A percentile compares a stretch with the other conserved stretches of the same genome.
These are phyloP conservation scores for Cyberlindnera veronae DNA, from an alignment of 805 yeast species.

Conservation along the genomic window DNA sequence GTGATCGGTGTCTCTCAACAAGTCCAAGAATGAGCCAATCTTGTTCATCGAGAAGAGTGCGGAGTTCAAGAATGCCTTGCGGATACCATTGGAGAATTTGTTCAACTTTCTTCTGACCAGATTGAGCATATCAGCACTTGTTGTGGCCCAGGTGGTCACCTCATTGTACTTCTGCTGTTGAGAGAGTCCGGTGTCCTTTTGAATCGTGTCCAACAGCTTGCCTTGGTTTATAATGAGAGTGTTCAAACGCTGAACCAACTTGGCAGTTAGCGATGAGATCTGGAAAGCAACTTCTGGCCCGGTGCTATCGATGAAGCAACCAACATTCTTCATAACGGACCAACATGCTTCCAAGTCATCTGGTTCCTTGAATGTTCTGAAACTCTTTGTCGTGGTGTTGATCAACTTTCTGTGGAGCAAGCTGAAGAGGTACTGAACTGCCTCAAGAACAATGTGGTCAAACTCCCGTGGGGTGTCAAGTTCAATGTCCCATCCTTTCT, in stretches of 20 bases:
- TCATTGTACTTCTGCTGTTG: slow-evolving; percentile 31
- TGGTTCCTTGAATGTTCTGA: slow-evolving; percentile 85
- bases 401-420: slow-evolving; percentile 73
- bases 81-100: slow-evolving; percentile 67
- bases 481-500: slow-evolving; percentile 64
- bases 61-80: slow-evolving; percentile 72
- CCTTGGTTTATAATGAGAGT: slow-evolving; percentile 71
- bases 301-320: slow-evolving; percentile 75
- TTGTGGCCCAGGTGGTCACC: slow-evolving; percentile 39
- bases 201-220: slow-evolving; percentile 51
- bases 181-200: slow-evolving; percentile 2
- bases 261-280: slow-evolving; percentile 59
- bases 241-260: slow-evolving; percentile 64
- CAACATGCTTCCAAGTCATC: slow-evolving; percentile 85
- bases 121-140: slow-evolving; percentile 67
- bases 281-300: slow-evolving; percentile 79
- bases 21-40: slow-evolving; percentile 48
- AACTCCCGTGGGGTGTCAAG: slow-evolving; percentile 59
- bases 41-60: slow-evolving; percentile 54
- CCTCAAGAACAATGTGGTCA: slow-evolving; percentile 67
- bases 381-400: slow-evolving; percentile 68
- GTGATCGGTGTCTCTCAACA: slow-evolving; percentile 64
- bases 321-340: slow-evolving; percentile 71
- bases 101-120: slow-evolving; percentile 76
- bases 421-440: slow-evolving; percentile 67